phyloP scores from a whole-genome alignment of 176 grass and related monocot genomes.

The Paspalum notatum region DNA sequence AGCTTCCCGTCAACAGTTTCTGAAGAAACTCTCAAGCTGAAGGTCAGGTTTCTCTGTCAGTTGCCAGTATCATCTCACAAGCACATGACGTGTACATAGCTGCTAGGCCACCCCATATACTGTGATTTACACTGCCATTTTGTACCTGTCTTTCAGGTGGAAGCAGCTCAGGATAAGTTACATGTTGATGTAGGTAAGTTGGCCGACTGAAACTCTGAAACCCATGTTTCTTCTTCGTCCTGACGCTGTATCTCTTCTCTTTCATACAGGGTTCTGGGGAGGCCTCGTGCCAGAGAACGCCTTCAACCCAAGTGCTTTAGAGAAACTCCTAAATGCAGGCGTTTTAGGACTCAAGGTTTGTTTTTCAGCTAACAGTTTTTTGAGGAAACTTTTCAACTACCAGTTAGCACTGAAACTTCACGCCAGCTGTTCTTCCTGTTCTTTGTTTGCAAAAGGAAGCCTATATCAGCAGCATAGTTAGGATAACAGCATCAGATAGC shows the following conservation, averaged over 20 bases:
- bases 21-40: constrained; percentile 84
- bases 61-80: not conserved
- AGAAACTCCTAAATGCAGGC: constrained; percentile 74
- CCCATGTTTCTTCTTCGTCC: not conserved
- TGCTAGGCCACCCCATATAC: not conserved
- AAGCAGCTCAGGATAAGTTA: constrained; percentile 71
- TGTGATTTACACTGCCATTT: constrained; percentile 11
- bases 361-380: not conserved
- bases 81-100: not conserved
- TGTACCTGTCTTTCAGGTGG: constrained; percentile 51
- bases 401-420: not conserved
- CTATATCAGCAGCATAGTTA: not conserved
- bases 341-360: constrained; percentile 91
- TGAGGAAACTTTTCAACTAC: not conserved
- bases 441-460: not conserved
- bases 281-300: constrained; percentile 98
- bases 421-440: not conserved
- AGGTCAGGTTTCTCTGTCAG: constrained; percentile 54
- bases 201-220: not conserved
- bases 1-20: constrained; percentile 86
- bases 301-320: constrained; percentile 68
- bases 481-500: not conserved
- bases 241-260: constrained; percentile 5
- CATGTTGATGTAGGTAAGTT: constrained; percentile 90
- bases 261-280: constrained; percentile 88